A percentile compares a stretch with the other conserved stretches of the same genome.
Evolutionary conservation across 257 asterid species (phyloP).

Genomic region (Asclepias syriaca): DNA sequence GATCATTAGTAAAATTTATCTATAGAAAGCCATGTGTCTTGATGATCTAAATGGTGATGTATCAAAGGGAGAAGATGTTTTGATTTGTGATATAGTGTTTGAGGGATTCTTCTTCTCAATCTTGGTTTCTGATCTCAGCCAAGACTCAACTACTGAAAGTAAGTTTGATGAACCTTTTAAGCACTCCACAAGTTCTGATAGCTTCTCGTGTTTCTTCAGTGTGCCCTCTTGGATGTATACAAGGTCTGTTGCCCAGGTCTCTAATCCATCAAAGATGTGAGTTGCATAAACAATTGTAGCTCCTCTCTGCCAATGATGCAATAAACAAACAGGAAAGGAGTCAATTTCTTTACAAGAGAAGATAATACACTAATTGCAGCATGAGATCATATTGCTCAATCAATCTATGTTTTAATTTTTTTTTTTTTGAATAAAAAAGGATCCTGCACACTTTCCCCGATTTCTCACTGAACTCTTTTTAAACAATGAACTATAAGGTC

Average conservation of each 20-base stretch:
- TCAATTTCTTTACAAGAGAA: background rate
- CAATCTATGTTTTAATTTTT: too few species aligned
- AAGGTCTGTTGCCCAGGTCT: constrained; percentile 88
- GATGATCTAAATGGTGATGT: constrained; percentile 73
- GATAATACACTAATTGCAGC: background rate
- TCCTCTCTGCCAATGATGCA: constrained; percentile 54
- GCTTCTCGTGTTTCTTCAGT: constrained; percentile 65
- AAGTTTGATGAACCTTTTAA: constrained; percentile 48
- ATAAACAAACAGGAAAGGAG: background rate
- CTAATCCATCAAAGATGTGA: constrained; percentile 94
- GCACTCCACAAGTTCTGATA: constrained; percentile 54
- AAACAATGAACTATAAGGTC: background rate
- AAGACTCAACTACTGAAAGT: constrained; percentile 81
- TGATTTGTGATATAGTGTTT: constrained; percentile 26
- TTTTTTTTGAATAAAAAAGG: background rate
- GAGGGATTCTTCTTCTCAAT: constrained; percentile 59
- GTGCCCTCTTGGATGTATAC: constrained; percentile 85
- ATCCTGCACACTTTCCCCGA: background rate
- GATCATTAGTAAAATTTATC: constrained; percentile 31
- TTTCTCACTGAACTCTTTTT: background rate
- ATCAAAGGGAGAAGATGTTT: constrained; percentile 60
- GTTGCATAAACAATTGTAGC: constrained; percentile 94
- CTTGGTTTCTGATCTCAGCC: constrained; percentile 81
- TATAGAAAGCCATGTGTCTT: constrained; percentile 89
- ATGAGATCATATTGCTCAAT: background rate